phyloP scores from a whole-genome alignment of 1,139 yeast genomes.

The Blastobotrys arbuscula region DNA sequence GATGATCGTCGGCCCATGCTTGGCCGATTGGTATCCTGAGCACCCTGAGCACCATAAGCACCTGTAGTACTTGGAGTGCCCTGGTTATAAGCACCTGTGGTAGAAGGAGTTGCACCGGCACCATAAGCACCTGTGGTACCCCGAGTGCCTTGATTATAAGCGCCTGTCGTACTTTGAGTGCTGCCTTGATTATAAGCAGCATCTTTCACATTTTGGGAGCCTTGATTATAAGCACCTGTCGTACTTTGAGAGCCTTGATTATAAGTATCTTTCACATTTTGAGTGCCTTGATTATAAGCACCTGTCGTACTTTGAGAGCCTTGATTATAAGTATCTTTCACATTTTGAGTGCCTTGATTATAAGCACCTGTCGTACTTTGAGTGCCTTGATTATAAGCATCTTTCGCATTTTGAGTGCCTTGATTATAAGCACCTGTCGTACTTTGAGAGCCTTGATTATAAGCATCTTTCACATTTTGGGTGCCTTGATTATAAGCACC shows the following conservation, averaged over 20 bases:
- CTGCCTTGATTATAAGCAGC: too few species aligned
- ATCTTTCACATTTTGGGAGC: background rate
- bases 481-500: background rate
- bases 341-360: background rate
- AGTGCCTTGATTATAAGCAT: background rate
- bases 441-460: background rate
- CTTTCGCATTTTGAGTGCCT: background rate
- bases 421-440: background rate
- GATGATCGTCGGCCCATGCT: background rate
- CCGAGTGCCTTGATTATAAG: background rate
- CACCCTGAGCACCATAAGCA: background rate
- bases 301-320: background rate
- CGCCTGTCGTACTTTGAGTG: background rate
- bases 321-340: background rate
- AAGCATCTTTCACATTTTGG: background rate
- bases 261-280: too few species aligned
- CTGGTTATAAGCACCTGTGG: background rate
- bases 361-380: background rate
- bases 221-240: background rate
- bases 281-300: background rate
- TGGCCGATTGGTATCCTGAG: background rate
- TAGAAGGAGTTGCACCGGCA: background rate
- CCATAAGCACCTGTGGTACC: background rate
- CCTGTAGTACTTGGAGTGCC: background rate
- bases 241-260: background rate